Percentiles rank a stretch among this genome's conserved stretches.
phyloP scores from a whole-genome alignment of 2,329 filamentous ascomycete genomes.

The Beauveria australis region DNA sequence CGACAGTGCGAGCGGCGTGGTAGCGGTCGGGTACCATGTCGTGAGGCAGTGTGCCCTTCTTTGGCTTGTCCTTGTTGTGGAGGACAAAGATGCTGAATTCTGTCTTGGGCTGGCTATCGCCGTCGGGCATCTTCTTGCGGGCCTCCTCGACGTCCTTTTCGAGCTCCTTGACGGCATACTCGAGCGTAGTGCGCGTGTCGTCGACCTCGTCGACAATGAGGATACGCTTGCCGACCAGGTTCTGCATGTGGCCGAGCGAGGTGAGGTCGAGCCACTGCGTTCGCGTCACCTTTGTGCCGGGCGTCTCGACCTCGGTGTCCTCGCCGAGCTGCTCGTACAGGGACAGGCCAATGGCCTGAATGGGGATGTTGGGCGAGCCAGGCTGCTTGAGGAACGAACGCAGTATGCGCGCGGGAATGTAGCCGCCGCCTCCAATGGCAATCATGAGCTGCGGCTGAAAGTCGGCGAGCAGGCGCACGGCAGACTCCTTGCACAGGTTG shows the following conservation, averaged over 20 bases:
- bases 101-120: constrained; percentile 58
- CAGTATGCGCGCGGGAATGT: constrained; percentile 92
- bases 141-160: constrained; percentile 89
- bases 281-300: constrained; percentile 89
- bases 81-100: constrained; percentile 93
- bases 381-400: constrained; percentile 93
- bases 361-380: constrained; percentile 87
- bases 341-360: constrained; percentile 96
- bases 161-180: constrained; percentile 87
- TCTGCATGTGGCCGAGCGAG: constrained; percentile 73
- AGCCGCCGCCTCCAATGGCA: constrained; percentile 94
- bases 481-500: constrained; percentile 88
- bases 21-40: constrained; percentile 75
- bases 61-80: constrained; percentile 96
- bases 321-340: constrained; percentile 80
- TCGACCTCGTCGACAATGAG: constrained; percentile 94
- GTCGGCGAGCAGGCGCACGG: constrained; percentile 69
- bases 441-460: constrained; percentile 96
- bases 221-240: constrained; percentile 83
- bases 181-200: constrained; percentile 86
- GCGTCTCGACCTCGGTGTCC: constrained; percentile 52
- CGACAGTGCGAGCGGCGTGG: constrained; percentile 75
- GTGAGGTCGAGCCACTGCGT: constrained; percentile 97
- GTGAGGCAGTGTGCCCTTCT: constrained; percentile 78
- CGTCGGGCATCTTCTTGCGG: constrained; percentile 63